Evolutionary conservation across 2,329 filamentous ascomycete genomes (phyloP), one percentile per base, ranked within the genome.

Genomic region (Aspergillus pseudoterreus): DNA sequence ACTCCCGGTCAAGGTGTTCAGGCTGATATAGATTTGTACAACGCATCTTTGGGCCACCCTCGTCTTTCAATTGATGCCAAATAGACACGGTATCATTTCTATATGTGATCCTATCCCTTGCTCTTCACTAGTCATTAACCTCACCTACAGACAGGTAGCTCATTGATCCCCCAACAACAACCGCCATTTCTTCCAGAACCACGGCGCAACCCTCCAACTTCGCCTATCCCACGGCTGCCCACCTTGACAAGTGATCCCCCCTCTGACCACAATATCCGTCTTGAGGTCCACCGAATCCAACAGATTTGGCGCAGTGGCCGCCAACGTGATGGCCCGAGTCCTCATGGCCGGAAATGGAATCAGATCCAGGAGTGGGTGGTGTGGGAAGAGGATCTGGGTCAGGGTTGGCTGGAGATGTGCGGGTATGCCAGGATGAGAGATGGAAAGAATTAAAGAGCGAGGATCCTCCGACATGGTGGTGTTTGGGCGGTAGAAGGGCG

Each of bases 261-360:
- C 57, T 12, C 61, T 24, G 2, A n/a, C 57, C 15, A 68, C 65
- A 38, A 74, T 64, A 57, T 74, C 71, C 41, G 58, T 56, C 50
- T 74, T 74, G 38, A 74, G 49, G 5, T 74, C 71, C 56, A 62
- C 58, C 1, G 66, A 54, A 49, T 69, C 59, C 45, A 72, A 69
- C 1, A 61, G 14, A 32, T 63, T 56, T 1, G 70, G 69, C 44
- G 60, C 55, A 0, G 62, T 61, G 12, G 65, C 63, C 12, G 61
- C 57, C 38, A 72, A 49, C 24, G 65, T 62, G 39, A 73, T 70
- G 2, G 63, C 67, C 5, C 66, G 58, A 3, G 64, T 62, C 2
- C 71, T 62, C 6, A 74, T 55, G 1, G 47, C 33, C 0, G 71
- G 70, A 6, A 73, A 55, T 0, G 71, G 71, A 5, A 74, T 57